Evolutionary conservation across 371 early-diverging fungal species (phyloP).

Genomic region (Mortierella sp.): DNA sequence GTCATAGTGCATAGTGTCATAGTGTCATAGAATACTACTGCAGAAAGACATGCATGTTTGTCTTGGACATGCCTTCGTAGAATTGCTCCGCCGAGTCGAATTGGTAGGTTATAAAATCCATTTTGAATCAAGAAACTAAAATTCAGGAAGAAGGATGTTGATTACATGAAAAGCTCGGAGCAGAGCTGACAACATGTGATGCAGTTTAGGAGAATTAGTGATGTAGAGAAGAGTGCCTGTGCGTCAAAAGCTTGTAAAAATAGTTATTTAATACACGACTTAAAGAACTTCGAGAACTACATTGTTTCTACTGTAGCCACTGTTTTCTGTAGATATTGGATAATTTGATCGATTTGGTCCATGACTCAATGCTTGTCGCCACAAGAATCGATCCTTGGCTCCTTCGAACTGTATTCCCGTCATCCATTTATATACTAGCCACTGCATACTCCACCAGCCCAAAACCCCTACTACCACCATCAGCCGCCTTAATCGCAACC

Average conservation of each 20-base stretch:
- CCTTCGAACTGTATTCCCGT: slow-evolving; percentile 43
- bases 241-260: too few species aligned
- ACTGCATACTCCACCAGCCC: slow-evolving; percentile 41
- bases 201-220: not conserved
- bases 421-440: slow-evolving; percentile 52
- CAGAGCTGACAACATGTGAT: too few species aligned
- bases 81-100: slow-evolving; percentile 56
- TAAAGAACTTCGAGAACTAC: slow-evolving; percentile 21
- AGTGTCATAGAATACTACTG: not conserved
- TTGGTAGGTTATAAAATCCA: slow-evolving; percentile 42
- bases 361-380: slow-evolving; percentile 32
- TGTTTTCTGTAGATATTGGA: not conserved
- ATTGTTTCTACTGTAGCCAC: slow-evolving; percentile 3
- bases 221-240: too few species aligned
- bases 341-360: slow-evolving; percentile 16
- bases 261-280: not conserved
- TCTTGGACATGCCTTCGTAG: slow-evolving; percentile 60
- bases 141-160: not conserved
- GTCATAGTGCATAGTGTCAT: too few species aligned
- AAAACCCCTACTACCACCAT: slow-evolving; percentile 23
- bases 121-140: not conserved
- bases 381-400: slow-evolving; percentile 39
- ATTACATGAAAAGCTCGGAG: too few species aligned
- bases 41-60: not conserved
- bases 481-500: slow-evolving; percentile 28